Percentiles rank a stretch among this genome's conserved stretches.
Evolutionary conservation across 768 basidiomycete species (phyloP).

Genomic region (Pholiota molesta): DNA sequence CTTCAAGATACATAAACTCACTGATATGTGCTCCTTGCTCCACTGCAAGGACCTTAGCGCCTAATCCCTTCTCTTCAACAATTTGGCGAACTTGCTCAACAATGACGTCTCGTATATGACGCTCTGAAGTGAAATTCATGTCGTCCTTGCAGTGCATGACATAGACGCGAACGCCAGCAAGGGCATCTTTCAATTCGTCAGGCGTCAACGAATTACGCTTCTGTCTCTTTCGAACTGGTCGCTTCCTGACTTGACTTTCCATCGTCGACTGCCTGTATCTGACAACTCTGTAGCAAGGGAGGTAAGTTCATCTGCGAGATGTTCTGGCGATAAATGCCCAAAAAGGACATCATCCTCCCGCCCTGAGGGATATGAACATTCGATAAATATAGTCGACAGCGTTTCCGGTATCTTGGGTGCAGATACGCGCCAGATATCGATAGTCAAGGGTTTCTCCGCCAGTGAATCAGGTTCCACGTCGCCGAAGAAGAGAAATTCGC

Average conservation of each 20-base stretch:
- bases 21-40: slow-evolving; percentile 84
- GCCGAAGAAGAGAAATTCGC: slow-evolving; percentile 91
- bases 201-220: slow-evolving; percentile 40
- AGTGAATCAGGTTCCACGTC: slow-evolving; percentile 89
- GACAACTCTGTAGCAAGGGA: slow-evolving; percentile 71
- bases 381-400: slow-evolving; percentile 87
- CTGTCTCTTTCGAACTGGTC: slow-evolving; percentile 41
- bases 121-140: slow-evolving; percentile 47
- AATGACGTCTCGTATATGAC: slow-evolving; percentile 67
- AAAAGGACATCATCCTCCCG: slow-evolving; percentile 70
- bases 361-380: slow-evolving; percentile 87
- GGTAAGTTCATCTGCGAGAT: slow-evolving; percentile 75
- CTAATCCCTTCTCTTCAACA: slow-evolving; percentile 63
- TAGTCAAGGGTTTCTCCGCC: slow-evolving; percentile 59
- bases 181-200: slow-evolving; percentile 51
- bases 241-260: slow-evolving; percentile 24
- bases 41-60: slow-evolving; percentile 69
- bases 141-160: slow-evolving; percentile 90
- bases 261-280: slow-evolving; percentile 36
- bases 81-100: slow-evolving; percentile 70
- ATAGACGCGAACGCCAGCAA: slow-evolving; percentile 69
- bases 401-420: slow-evolving; percentile 73
- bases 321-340: slow-evolving; percentile 86
- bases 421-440: slow-evolving; percentile 79
- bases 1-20: slow-evolving; percentile 38